phyloP scores from a whole-genome alignment of 1,284 basidiomycete genomes.

The Microbotryum silenes-acaulis region DNA sequence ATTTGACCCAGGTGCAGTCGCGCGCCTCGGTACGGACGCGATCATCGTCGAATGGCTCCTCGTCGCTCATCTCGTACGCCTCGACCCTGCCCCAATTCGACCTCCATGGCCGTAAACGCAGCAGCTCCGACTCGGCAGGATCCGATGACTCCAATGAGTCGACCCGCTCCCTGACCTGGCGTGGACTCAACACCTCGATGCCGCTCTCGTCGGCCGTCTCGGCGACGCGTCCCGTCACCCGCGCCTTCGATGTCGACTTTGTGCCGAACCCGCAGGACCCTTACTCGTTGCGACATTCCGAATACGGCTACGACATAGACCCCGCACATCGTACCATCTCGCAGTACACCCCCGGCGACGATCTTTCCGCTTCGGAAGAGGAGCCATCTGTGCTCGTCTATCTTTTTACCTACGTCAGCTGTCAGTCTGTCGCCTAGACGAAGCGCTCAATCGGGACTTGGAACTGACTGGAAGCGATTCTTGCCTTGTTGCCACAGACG shows the following conservation, averaged over 20 bases:
- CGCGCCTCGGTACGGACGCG: constrained; percentile 6
- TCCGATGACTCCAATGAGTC: constrained; percentile 14
- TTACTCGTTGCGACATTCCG: constrained; percentile 39
- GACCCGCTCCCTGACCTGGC: constrained; percentile 20
- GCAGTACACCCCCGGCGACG: constrained; percentile 28
- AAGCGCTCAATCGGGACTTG: background rate
- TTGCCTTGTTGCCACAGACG: constrained; percentile 41
- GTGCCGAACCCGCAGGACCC: constrained; percentile 24
- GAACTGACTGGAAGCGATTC: constrained; percentile 21
- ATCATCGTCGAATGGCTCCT: constrained; percentile 12
- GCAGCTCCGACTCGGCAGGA: constrained; percentile 11
- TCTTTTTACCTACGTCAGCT: constrained; percentile 36
- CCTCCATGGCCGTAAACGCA: background rate
- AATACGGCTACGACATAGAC: constrained; percentile 42
- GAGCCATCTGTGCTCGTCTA: constrained; percentile 32
- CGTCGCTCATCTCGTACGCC: constrained; percentile 25
- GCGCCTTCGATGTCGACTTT: constrained; percentile 30
- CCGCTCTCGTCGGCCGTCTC: constrained; percentile 22
- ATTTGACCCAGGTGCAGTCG: constrained; percentile 19
- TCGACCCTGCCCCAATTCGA: background rate
- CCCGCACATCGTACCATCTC: constrained; percentile 35
- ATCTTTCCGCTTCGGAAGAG: constrained; percentile 23
- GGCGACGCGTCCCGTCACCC: constrained; percentile 20
- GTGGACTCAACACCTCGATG: constrained; percentile 23
- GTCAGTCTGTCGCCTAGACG: constrained; percentile 14